Evolutionary conservation across 2,329 filamentous ascomycete genomes (phyloP).

Genomic region (Leptographium lundbergii): DNA sequence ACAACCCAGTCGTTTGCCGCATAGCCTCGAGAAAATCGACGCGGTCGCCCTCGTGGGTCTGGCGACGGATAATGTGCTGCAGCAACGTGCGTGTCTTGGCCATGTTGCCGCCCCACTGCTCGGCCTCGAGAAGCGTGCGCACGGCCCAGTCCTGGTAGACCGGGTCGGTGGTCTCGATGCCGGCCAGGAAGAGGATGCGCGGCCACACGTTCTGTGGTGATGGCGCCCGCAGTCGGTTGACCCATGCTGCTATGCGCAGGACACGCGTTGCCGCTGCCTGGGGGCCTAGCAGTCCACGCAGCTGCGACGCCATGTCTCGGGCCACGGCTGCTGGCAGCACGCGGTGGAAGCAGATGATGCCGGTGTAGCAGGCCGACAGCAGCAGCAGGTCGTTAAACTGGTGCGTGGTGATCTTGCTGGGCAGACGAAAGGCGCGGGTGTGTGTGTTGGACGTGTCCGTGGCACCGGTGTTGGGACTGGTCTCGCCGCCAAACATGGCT

Average conservation of each 20-base stretch:
- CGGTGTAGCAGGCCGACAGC: constrained; percentile 4
- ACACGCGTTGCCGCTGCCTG: constrained; percentile 1
- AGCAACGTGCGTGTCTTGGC: constrained; percentile 3
- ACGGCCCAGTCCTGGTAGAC: constrained; percentile 12
- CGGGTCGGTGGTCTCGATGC: constrained; percentile 12
- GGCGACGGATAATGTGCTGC: neutral
- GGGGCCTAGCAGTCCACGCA: neutral
- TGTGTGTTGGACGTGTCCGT: neutral
- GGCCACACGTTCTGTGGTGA: constrained; percentile 10
- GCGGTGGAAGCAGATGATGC: constrained; percentile 5
- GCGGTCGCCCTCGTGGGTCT: neutral
- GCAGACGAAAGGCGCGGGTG: neutral
- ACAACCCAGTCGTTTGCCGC: constrained; percentile 3
- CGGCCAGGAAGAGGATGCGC: constrained; percentile 11
- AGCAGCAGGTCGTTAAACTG: constrained; percentile 5
- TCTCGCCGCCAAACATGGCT: neutral
- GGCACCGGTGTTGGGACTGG: neutral
- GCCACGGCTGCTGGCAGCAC: neutral
- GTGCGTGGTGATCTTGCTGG: neutral
- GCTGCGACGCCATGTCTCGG: neutral
- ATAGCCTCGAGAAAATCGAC: constrained; percentile 2
- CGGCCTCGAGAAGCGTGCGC: constrained; percentile 1
- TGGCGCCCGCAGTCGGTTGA: constrained; percentile 1
- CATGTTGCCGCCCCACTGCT: constrained; percentile 4
- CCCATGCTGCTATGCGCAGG: constrained; percentile 3